These are phyloP conservation scores for Rosa persica DNA, from an alignment of 306 rosid species.

Conservation along the genomic window DNA sequence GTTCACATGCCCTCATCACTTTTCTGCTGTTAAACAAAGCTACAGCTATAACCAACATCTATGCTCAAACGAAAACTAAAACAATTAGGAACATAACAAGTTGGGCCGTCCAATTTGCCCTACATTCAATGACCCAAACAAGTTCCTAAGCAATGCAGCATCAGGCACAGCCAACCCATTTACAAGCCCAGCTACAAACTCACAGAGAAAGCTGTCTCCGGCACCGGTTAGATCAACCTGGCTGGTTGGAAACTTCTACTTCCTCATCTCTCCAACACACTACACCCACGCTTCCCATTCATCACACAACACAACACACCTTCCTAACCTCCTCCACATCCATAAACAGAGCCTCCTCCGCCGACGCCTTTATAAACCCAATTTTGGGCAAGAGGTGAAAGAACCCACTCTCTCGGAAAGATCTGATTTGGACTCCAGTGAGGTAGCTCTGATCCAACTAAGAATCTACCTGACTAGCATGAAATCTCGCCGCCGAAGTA, in stretches of 20 bases:
- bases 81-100: constrained; percentile 12
- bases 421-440: too few species aligned
- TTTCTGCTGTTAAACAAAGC: not conserved
- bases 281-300: constrained; percentile 81
- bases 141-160: constrained; percentile 85
- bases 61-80: not conserved
- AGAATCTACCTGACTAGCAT: too few species aligned
- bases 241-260: constrained; percentile 34
- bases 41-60: too few species aligned
- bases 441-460: too few species aligned
- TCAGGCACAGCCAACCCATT: constrained; percentile 68
- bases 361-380: constrained; percentile 76
- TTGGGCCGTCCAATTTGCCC: constrained; percentile 68
- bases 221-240: constrained; percentile 97
- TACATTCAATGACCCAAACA: constrained; percentile 85
- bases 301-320: constrained; percentile 80
- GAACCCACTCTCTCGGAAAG: constrained; percentile 57
- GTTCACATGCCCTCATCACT: too few species aligned
- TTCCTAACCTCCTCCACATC: constrained; percentile 73
- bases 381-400: constrained; percentile 61
- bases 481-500: too few species aligned
- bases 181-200: constrained; percentile 65
- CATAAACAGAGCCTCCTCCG: constrained; percentile 62
- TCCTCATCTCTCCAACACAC: constrained; percentile 49
- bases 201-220: constrained; percentile 87